Evolutionary conservation across 2,329 filamentous ascomycete genomes (phyloP).

Genomic region (Aspergillus proliferans): DNA sequence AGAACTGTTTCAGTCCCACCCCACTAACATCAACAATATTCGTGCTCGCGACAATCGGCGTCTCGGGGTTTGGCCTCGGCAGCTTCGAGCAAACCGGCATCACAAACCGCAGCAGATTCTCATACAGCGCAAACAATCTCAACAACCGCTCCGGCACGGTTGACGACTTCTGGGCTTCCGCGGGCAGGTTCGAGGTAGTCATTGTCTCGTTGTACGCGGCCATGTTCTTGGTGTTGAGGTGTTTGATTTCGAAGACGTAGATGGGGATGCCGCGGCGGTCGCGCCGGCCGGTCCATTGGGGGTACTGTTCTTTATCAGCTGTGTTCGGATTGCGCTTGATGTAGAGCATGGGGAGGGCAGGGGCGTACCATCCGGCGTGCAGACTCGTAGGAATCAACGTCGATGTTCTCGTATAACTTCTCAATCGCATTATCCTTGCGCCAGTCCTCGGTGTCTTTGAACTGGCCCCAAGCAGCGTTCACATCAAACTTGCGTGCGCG

Average conservation of each 20-base stretch:
- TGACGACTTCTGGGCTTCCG: conserved; percentile 54
- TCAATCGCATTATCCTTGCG: conserved; percentile 72
- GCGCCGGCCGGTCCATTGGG: conserved; percentile 88
- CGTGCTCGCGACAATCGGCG: conserved; percentile 86
- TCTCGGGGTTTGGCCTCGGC: conserved; percentile 65
- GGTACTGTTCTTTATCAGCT: conserved; percentile 55
- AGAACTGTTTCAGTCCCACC: conserved; percentile 87
- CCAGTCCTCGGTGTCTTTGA: conserved; percentile 85
- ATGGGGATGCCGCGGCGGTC: conserved; percentile 87
- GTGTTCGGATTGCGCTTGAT: not conserved
- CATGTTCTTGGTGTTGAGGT: conserved; percentile 76
- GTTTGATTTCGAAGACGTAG: conserved; percentile 81
- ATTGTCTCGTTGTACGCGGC: conserved; percentile 60
- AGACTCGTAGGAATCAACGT: conserved; percentile 75
- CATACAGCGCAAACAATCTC: conserved; percentile 85
- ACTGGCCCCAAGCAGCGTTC: conserved; percentile 72
- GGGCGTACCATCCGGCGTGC: conserved; percentile 60
- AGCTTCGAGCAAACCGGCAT: conserved; percentile 79
- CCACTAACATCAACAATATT: conserved; percentile 92
- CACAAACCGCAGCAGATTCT: conserved; percentile 81
- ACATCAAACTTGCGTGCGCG: conserved; percentile 77
- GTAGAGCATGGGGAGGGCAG: not conserved
- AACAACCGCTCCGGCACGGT: conserved; percentile 64
- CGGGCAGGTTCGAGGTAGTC: conserved; percentile 42
- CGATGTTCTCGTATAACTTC: conserved; percentile 77